Evolutionary conservation across 148 eudicot genomes (phyloP), one percentile per base, ranked within the genome.

Genomic region (Fallopia convolvulus): DNA sequence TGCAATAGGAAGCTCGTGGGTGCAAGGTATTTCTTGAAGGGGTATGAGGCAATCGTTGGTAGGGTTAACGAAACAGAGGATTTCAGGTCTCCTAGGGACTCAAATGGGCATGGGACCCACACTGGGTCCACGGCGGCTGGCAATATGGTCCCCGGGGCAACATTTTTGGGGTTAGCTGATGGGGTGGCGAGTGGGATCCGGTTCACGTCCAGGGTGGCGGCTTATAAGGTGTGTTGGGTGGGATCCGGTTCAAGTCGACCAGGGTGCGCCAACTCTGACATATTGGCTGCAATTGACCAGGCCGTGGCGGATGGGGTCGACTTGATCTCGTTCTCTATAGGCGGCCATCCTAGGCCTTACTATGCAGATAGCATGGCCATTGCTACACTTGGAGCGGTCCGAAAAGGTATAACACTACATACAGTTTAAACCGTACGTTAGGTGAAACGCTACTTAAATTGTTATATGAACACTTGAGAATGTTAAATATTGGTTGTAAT

Each of bases 71-170:
- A 87, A 49, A 88, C 86, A 0, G 79, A 58, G 41, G 89, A 84
- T 8, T 91, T 80, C 56, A 78, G 93, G 53, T 89, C 97, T 14
- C 77, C 93, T 3, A 83, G 97, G 42, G 97, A 91, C 79, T 86
- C 93, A 0, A 80, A 88, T 30, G 93, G 97, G 17, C 93, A 91
- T 77, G 97, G 97, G 32, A 91, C 97, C 2, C 97, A 91, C 80
- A 91, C 97, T 53, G 90, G 93, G 12, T 91, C 97, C 15, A 91
- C 97, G 10, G 91, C 91, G 3, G 97, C 89, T 0, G 93, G 97
- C 3, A 78, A 76, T 82, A 66, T 83, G 36, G 79, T 91, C n/a
- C 82, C 87, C 1, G 86, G 79, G 8, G 97, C 97, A 1, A 88
- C 75, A 78, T 78, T 88, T 42, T 82, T 81, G 30, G 90, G 91